Evolutionary conservation across 176 grass and related monocot species (phyloP), one percentile per base, ranked within the genome.

Genomic region (Paspalum vaginatum): DNA sequence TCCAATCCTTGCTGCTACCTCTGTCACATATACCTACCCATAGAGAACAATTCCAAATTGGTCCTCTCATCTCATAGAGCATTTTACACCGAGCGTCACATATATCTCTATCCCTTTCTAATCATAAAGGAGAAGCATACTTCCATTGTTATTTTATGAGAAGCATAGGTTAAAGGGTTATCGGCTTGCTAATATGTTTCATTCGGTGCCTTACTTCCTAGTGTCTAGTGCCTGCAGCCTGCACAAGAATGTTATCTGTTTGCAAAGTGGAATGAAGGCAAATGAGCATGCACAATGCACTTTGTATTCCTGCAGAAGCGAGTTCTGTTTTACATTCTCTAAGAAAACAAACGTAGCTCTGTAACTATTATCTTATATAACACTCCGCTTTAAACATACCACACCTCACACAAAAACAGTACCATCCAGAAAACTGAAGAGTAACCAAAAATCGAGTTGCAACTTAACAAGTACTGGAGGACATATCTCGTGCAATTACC

Each of bases 1-100:
- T 49, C 95, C 95, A 7, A 95, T 88, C 43, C 77, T 94, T 0
- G 80, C 88, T 40, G 90, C 83, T 43, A 74, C 86, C 53, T 95
- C 90, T 9, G 95, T 95, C 56, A 76, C 88, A 79, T 89, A 95
- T 64, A 98, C 77, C 95, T 95, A 93, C 37, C 10, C 62, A 70
- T 22, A 79, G 8, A 79, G 18, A 80, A 85, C 11, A 77, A 70
- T 7, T 17, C 0, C 15, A 82, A 18, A 62, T 9, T 79, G 18
- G 42, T 22, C 43, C 20, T 43, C 4, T 20, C 66, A 51, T 46
- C 18, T 80, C 18, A 79, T 27, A 68, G 8, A 80, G 70, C 14
- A 53, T 43, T 65, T 37, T 73, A 42, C 47, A 70, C 17, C 27
- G 56, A 56, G 22, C 5, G 59, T 24, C 25, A 71, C 48, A 9